Conservation (phyloP, 805 yeast genomes). For the Candida lessepsii region DNA sequence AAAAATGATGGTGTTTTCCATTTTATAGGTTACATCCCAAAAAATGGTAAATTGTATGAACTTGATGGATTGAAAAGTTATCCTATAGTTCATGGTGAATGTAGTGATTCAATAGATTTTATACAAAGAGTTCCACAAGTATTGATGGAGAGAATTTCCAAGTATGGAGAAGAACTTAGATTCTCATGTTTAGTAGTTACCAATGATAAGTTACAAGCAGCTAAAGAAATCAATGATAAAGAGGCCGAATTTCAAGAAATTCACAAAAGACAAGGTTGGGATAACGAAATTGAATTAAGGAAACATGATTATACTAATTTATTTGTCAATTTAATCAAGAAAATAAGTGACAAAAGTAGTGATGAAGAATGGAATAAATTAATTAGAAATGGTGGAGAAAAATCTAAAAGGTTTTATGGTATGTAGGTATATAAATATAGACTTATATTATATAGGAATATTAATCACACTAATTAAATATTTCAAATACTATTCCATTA, state of each 20-base stretch:
- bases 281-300: conserved; percentile 52
- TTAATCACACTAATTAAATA: too few relatives aligned
- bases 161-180: conserved; percentile 50
- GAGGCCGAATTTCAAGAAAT: conserved; percentile 39
- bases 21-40: conserved; percentile 53
- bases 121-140: conserved; percentile 43
- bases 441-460: background rate
- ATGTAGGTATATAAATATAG: background rate
- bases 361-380: conserved; percentile 41
- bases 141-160: conserved; percentile 45
- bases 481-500: too few relatives aligned
- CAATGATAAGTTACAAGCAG: conserved; percentile 45
- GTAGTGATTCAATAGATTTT: conserved; percentile 42
- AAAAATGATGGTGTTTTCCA: conserved; percentile 57
- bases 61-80: conserved; percentile 58
- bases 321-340: conserved; percentile 45
- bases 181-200: conserved; percentile 57
- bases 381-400: conserved; percentile 25
- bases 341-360: conserved; percentile 30
- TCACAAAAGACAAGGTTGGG: conserved; percentile 51
- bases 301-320: conserved; percentile 54
- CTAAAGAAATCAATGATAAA: conserved; percentile 39
- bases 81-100: conserved; percentile 51
- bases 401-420: conserved; percentile 10
- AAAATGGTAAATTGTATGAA: conserved; percentile 51